Conservation (phyloP, 805 yeast species). For the Lipomyces spencermartinsiae region DNA sequence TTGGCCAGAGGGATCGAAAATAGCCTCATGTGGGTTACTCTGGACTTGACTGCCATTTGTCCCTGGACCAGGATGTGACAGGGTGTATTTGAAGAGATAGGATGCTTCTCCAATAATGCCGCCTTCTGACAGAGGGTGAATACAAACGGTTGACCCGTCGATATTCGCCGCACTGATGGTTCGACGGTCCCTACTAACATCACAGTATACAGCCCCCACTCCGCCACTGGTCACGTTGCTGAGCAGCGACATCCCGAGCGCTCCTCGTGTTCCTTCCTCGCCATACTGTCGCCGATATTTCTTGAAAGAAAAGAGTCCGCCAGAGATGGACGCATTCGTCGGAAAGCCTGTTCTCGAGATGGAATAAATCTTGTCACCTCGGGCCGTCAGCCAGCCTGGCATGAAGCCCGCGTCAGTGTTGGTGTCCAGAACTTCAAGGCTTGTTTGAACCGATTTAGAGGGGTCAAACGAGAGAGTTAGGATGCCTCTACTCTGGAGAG, state of each 20-base stretch:
- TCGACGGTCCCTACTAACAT: background rate
- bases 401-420: background rate
- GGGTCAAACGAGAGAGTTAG: background rate
- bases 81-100: background rate
- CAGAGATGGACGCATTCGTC: background rate
- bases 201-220: background rate
- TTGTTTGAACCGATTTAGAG: background rate
- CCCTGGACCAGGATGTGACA: background rate
- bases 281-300: background rate
- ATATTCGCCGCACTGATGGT: background rate
- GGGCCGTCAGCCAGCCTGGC: background rate
- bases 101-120: background rate
- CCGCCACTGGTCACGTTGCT: background rate
- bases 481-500: background rate
- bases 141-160: background rate
- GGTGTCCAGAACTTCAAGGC: background rate
- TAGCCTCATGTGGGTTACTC: constrained; percentile 1
- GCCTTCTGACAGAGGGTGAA: background rate
- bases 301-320: background rate
- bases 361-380: background rate
- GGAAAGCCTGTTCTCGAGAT: background rate
- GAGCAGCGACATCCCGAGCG: background rate
- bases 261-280: background rate
- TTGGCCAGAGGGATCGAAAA: constrained; percentile 1
- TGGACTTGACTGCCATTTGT: background rate